Percentiles rank a stretch among this genome's conserved stretches.
Evolutionary conservation across 257 asterid genomes (phyloP).

Genomic region (Solanum ahanhuiri): DNA sequence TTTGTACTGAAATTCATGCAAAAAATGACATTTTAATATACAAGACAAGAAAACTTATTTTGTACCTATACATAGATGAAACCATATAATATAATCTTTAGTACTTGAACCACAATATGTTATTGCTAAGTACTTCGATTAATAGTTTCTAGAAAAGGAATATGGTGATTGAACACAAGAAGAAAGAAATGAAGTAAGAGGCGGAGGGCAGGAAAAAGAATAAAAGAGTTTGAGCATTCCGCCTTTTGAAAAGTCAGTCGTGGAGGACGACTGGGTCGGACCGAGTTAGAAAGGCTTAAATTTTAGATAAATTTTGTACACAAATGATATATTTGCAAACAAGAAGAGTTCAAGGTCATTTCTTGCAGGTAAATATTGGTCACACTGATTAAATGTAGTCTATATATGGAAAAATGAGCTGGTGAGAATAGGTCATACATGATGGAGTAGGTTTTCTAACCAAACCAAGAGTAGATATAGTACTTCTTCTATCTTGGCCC

Average conservation of each 20-base stretch:
- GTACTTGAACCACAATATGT: background rate
- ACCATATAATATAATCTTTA: background rate
- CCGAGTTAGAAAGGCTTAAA: background rate
- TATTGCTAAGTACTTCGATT: background rate
- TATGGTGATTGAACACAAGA: background rate
- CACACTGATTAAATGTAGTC: background rate
- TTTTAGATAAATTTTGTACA: background rate
- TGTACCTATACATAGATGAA: background rate
- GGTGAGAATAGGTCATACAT: slow-evolving; percentile 16
- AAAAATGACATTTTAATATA: background rate
- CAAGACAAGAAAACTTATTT: background rate
- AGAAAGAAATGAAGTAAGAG: background rate
- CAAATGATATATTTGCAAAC: background rate
- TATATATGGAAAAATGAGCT: background rate
- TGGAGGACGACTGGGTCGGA: fast-evolving
- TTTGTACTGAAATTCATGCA: background rate
- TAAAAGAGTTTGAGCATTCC: background rate
- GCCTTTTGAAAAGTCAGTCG: background rate
- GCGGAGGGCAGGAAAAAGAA: background rate
- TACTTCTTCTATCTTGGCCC: slow-evolving; percentile 3
- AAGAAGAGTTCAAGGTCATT: background rate
- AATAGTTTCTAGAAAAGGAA: background rate
- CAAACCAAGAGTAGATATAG: slow-evolving; percentile 1
- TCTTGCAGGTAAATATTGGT: background rate
- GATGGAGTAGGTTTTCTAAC: slow-evolving; percentile 37